A percentile compares a stretch with the other conserved stretches of the same genome.
These are phyloP conservation scores for Wolfiporia cocos DNA, from an alignment of 1,284 basidiomycete genomes.

Conservation along the genomic window DNA sequence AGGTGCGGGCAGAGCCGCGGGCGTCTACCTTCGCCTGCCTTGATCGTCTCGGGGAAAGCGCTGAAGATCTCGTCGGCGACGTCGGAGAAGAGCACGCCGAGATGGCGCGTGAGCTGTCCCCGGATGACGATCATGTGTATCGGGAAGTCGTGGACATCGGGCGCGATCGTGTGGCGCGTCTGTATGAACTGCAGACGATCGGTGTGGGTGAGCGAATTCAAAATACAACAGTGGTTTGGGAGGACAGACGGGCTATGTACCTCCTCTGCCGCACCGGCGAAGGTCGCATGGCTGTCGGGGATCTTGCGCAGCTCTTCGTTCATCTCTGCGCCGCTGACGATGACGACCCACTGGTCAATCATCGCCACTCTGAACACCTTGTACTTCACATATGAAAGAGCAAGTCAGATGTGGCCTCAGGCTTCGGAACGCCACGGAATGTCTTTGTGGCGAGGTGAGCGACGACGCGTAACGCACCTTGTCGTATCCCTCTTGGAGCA, in stretches of 20 bases:
- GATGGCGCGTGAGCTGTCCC: conserved; percentile 10
- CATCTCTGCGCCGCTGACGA: conserved; percentile 26
- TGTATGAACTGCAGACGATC: conserved; percentile 2
- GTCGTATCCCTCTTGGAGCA: conserved; percentile 34
- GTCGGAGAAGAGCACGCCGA: conserved; percentile 11
- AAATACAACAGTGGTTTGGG: conserved; percentile 17
- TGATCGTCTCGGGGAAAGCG: conserved; percentile 9
- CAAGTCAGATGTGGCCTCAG: not conserved
- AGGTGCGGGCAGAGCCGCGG: not conserved
- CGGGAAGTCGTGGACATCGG: not conserved
- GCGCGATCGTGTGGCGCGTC: conserved; percentile 7
- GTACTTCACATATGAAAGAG: conserved; percentile 4
- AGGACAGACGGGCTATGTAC: not conserved
- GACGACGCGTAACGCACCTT: conserved; percentile 19
- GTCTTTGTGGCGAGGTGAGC: not conserved
- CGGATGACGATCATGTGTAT: conserved; percentile 5
- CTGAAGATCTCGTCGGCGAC: conserved; percentile 14
- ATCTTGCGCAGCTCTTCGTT: conserved; percentile 31
- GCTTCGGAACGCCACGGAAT: not conserved
- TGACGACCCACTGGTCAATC: conserved; percentile 25
- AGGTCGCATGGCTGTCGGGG: conserved; percentile 27
- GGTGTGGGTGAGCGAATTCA: not conserved
- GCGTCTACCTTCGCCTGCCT: conserved; percentile 6
- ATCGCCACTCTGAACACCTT: conserved; percentile 26
- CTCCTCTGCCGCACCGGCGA: conserved; percentile 8